These are phyloP conservation scores for Thalassiosira profunda DNA, from an alignment of 108 stramenopile species.

Conservation along the genomic window DNA sequence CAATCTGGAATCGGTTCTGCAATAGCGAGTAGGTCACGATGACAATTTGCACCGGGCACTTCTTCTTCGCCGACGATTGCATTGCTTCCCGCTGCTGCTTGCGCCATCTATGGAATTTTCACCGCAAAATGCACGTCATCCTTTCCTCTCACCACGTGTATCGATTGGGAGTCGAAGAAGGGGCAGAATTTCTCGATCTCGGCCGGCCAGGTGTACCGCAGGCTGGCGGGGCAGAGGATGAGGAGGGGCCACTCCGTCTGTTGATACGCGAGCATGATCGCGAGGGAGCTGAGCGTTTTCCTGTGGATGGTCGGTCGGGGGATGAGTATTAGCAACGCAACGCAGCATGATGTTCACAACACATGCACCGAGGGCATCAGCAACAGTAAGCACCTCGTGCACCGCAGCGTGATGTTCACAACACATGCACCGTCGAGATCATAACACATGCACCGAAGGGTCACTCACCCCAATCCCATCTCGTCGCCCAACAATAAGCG, in stretches of 20 bases:
- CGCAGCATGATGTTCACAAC: too few species aligned
- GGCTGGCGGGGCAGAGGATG: slow-evolving; percentile 85
- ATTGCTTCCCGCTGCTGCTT: background rate
- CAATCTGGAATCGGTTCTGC: slow-evolving; percentile 54
- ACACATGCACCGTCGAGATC: too few species aligned
- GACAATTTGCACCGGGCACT: slow-evolving; percentile 55
- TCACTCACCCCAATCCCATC: slow-evolving; percentile 85
- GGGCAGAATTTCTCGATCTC: slow-evolving; percentile 92
- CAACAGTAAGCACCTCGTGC: too few species aligned
- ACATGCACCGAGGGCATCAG: too few species aligned
- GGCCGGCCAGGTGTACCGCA: slow-evolving; percentile 90
- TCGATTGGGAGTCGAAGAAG: slow-evolving; percentile 39
- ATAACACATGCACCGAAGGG: background rate
- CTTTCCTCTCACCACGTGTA: slow-evolving; percentile 65
- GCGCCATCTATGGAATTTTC: slow-evolving; percentile 33
- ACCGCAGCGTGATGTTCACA: too few species aligned
- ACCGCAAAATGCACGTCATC: slow-evolving; percentile 58
- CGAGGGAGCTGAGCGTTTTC: slow-evolving; percentile 89
- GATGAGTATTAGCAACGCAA: too few species aligned
- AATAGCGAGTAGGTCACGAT: slow-evolving; percentile 77
- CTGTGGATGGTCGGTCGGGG: slow-evolving; percentile 1
- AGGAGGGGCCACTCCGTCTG: slow-evolving; percentile 88
- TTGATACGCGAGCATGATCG: slow-evolving; percentile 71
- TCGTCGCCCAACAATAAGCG: slow-evolving; percentile 90
- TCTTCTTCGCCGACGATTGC: background rate